Base-by-base conservation (phyloP, 2,329 filamentous ascomycete genomes). In the Chrysoporthe cubensis region DNA sequence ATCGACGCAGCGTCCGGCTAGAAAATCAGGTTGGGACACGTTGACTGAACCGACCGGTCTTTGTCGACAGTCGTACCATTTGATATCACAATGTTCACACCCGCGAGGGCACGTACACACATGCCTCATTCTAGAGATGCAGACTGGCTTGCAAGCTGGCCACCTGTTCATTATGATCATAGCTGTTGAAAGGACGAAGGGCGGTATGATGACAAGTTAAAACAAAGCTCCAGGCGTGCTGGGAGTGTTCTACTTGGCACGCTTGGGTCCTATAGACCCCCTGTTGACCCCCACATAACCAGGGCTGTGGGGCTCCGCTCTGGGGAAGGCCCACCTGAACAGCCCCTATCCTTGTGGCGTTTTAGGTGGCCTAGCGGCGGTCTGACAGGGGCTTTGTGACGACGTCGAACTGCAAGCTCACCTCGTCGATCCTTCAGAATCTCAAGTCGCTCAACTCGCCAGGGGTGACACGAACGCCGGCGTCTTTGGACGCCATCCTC, bases 301-400 rank as follows among this genome's bases (percentile, higher is more conserved):
- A 40, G 32, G 32, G 54, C 54, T 57, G 32, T 57, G 26, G 32
- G 52, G 14, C 4, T 16, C 32, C 16, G 13, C 32, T 40, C 34
- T n/a, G 34, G 54, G 54, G 54, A 3, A 40, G 54, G 18, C 40
- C 16, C 54, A 18, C 54, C 54, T 57, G 54, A 37, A 32, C 32
- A 57, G 13, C 50, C 54, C 54, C 34, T 57, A 57, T 40, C 32
- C 32, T 18, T 3, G 34, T 21, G 54, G 54, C 34, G 40, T 3
- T n/a, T 40, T n/a, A 40, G 54, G 54, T 16, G 50, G 11, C 16
- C 9, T n/a, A 26, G 26, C 14, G 34, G 54, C 54, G 54, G 34
- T 40, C 34, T 40, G 34, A 40, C 54, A 57, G 16, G 54, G 32
- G 54, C 7, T n/a, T 57, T 57, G 6, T 57, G 54, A 57, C 54